Conservation (phyloP, 2,329 filamentous ascomycete genomes). For the Stagonosporopsis cucurbitacearum region DNA sequence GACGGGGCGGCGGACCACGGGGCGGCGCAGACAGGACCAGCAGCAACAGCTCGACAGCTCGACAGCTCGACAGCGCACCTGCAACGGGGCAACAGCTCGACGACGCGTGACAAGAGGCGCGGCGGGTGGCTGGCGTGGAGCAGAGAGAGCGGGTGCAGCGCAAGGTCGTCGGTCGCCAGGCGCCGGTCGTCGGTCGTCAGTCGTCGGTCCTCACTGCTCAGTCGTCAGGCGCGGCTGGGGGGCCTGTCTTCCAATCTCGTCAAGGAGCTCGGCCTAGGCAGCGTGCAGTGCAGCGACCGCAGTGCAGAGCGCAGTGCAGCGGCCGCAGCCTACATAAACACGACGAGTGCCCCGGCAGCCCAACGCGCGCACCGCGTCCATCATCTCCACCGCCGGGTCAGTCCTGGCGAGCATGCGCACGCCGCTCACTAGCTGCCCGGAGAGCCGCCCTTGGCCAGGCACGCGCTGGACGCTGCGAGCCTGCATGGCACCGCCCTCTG, state of each 20-base stretch:
- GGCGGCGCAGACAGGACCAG: too few species aligned
- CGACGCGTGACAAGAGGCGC: slow-evolving; percentile 6
- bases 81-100: not conserved
- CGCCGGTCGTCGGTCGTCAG: too few species aligned
- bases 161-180: slow-evolving; percentile 25
- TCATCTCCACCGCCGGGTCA: slow-evolving; percentile 16
- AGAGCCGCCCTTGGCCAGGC: slow-evolving; percentile 1
- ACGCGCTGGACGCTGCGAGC: slow-evolving; percentile 7
- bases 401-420: slow-evolving; percentile 13
- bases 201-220: too few species aligned
- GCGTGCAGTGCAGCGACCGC: slow-evolving; percentile 21
- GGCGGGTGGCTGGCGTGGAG: slow-evolving; percentile 36
- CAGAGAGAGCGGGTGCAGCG: slow-evolving; percentile 21
- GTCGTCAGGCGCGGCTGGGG: slow-evolving; percentile 42
- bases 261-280: slow-evolving; percentile 1
- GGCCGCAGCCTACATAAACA: slow-evolving; percentile 20
- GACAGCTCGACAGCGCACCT: too few species aligned
- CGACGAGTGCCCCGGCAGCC: slow-evolving; percentile 2
- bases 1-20: not conserved
- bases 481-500: too few species aligned
- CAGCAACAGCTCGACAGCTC: too few species aligned
- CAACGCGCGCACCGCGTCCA: slow-evolving; percentile 4
- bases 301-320: slow-evolving; percentile 20
- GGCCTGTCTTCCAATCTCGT: slow-evolving; percentile 17
- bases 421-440: not conserved